A percentile compares a stretch with the other conserved stretches of the same genome.
Evolutionary conservation across 2,329 filamentous ascomycete genomes (phyloP).

Genomic region (Fusarium camptoceras): DNA sequence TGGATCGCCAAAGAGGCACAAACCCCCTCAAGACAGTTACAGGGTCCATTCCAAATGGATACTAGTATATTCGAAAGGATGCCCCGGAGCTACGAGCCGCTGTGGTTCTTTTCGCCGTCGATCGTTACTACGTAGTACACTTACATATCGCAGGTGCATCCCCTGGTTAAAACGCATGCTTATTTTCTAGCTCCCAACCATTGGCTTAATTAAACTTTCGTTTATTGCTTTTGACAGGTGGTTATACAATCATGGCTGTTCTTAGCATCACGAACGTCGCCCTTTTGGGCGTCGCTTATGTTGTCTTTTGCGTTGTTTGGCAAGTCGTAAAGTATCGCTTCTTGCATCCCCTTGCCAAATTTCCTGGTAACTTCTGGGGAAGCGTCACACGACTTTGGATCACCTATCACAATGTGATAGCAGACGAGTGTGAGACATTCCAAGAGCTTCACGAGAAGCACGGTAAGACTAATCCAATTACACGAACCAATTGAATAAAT

Average conservation of each 20-base stretch:
- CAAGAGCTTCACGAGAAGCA: slow-evolving; percentile 34
- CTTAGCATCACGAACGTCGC: slow-evolving; percentile 15
- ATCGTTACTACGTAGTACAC: slow-evolving; percentile 8
- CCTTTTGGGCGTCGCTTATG: slow-evolving; percentile 19
- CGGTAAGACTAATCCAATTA: neutral
- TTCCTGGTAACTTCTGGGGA: slow-evolving; percentile 38
- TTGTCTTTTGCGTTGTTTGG: slow-evolving; percentile 8
- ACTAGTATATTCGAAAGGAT: neutral
- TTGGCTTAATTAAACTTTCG: slow-evolving; percentile 11
- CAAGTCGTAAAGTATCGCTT: slow-evolving; percentile 36
- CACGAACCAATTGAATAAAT: fast-evolving
- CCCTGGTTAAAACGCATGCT: slow-evolving; percentile 6
- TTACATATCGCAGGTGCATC: neutral
- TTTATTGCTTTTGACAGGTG: neutral
- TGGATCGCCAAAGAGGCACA: slow-evolving; percentile 1
- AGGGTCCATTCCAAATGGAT: neutral
- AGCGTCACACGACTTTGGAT: slow-evolving; percentile 39
- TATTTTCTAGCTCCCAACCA: slow-evolving; percentile 10
- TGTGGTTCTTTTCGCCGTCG: neutral
- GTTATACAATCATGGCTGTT: slow-evolving; percentile 15
- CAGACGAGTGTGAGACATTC: slow-evolving; percentile 28
- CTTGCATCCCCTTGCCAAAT: slow-evolving; percentile 31
- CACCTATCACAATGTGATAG: slow-evolving; percentile 40
- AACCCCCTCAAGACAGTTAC: neutral
- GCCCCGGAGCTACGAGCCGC: neutral